phyloP scores from a whole-genome alignment of 176 grass and related monocot genomes.

The Dactylis glomerata region DNA sequence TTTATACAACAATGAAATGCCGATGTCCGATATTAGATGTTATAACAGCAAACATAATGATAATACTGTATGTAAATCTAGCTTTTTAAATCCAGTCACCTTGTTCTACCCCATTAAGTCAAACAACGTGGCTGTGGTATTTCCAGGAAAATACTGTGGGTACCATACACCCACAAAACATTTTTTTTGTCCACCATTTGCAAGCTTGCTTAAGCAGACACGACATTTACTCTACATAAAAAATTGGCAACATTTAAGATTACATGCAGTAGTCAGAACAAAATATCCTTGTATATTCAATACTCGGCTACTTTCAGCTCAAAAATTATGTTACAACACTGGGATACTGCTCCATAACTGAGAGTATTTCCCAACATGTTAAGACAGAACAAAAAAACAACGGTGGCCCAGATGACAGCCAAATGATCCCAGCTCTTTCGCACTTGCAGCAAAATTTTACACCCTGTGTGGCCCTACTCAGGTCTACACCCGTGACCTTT shows the following conservation, averaged over 20 bases:
- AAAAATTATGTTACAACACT: constrained; percentile 22
- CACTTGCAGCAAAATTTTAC: constrained; percentile 10
- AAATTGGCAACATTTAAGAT: neutral
- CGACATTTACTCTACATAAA: neutral
- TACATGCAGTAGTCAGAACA: neutral
- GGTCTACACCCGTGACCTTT: constrained; percentile 45
- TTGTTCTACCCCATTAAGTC: neutral
- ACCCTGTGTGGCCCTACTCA: constrained; percentile 13
- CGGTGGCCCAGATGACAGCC: neutral
- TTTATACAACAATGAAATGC: neutral
- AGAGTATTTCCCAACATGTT: neutral
- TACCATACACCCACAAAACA: neutral
- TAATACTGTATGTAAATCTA: neutral
- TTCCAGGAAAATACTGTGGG: neutral
- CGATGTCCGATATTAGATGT: neutral
- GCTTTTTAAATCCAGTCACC: neutral
- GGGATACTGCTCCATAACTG: neutral
- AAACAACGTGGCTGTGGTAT: neutral
- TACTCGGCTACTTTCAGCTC: neutral
- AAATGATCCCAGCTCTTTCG: neutral
- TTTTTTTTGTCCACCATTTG: neutral
- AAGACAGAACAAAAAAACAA: neutral
- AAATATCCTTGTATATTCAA: neutral
- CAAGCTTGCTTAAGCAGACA: constrained; percentile 1
- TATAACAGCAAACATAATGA: neutral